Conservation (phyloP, 1,139 yeast genomes). For the Groenewaldozyma sp. region DNA sequence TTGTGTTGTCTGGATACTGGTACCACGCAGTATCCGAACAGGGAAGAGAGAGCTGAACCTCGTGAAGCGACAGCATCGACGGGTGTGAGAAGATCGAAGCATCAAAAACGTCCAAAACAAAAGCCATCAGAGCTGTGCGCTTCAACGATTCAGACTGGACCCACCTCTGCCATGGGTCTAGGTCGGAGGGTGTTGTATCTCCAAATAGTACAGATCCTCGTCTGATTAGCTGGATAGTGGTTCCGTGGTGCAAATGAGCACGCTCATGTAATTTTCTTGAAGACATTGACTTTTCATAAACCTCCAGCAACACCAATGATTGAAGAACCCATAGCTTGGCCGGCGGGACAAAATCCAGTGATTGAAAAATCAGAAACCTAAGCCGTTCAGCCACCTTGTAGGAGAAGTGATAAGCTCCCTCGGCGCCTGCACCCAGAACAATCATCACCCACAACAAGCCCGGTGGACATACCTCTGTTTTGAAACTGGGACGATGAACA, state of each 20-base stretch:
- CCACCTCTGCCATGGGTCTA: slow-evolving; percentile 47
- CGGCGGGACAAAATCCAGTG: slow-evolving; percentile 46
- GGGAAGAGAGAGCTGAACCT: slow-evolving; percentile 66
- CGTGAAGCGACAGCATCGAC: slow-evolving; percentile 55
- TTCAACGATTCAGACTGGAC: slow-evolving; percentile 71
- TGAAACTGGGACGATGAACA: slow-evolving; percentile 55
- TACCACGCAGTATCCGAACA: slow-evolving; percentile 80
- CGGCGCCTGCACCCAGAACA: slow-evolving; percentile 43
- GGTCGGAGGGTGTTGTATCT: slow-evolving; percentile 17
- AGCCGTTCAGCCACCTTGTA: slow-evolving; percentile 49
- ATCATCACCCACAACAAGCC: slow-evolving; percentile 48
- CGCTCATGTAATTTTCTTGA: slow-evolving; percentile 51
- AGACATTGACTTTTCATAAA: slow-evolving; percentile 56
- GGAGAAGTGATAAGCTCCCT: slow-evolving; percentile 32
- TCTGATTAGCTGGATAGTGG: slow-evolving; percentile 61
- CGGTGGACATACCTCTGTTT: slow-evolving; percentile 43
- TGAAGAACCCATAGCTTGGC: slow-evolving; percentile 61
- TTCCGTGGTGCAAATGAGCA: slow-evolving; percentile 69
- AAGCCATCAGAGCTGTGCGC: slow-evolving; percentile 70
- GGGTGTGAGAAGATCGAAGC: slow-evolving; percentile 76
- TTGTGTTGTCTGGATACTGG: slow-evolving; percentile 24
- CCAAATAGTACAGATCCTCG: slow-evolving; percentile 54
- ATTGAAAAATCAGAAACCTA: slow-evolving; percentile 51
- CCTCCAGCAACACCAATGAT: slow-evolving; percentile 51
- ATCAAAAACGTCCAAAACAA: slow-evolving; percentile 69